These are phyloP conservation scores for Mangifera indica DNA, from an alignment of 345 rosid species.

Conservation along the genomic window DNA sequence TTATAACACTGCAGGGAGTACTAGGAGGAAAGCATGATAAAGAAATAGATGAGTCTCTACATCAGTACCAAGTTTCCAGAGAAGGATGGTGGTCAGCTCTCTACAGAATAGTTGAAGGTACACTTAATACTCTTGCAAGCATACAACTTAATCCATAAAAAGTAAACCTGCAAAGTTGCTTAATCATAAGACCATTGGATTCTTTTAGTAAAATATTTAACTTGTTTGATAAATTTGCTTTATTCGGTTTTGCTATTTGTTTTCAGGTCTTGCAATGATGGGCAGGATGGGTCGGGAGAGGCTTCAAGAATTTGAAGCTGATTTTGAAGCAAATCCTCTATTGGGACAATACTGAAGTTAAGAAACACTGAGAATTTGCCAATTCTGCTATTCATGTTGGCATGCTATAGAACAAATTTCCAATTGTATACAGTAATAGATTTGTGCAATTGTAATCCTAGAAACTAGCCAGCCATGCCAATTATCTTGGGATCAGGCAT, in stretches of 20 bases:
- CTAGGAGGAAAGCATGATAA: constrained; percentile 56
- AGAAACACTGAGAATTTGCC: not conserved
- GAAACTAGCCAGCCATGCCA: too few species aligned
- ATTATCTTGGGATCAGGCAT: not conserved
- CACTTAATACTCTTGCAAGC: not conserved
- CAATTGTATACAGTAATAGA: not conserved
- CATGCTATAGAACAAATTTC: not conserved
- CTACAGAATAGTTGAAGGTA: constrained; percentile 61
- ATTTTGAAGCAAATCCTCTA: constrained; percentile 31
- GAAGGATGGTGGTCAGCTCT: constrained; percentile 70
- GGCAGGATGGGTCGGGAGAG: constrained; percentile 45
- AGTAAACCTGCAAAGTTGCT: not conserved
- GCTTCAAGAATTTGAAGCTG: constrained; percentile 35
- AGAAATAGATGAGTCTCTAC: constrained; percentile 38
- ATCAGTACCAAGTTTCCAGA: constrained; percentile 36
- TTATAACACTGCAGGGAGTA: constrained; percentile 51
- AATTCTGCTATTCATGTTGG: not conserved
- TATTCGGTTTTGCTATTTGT: not conserved
- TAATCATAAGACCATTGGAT: not conserved
- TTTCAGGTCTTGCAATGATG: constrained; percentile 54
- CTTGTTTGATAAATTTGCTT: not conserved
- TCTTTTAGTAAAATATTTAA: not conserved
- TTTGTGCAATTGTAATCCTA: too few species aligned
- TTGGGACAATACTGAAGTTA: constrained; percentile 40
- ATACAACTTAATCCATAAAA: not conserved